Base-by-base conservation (phyloP, 306 rosid species). In the Pueraria montana region DNA sequence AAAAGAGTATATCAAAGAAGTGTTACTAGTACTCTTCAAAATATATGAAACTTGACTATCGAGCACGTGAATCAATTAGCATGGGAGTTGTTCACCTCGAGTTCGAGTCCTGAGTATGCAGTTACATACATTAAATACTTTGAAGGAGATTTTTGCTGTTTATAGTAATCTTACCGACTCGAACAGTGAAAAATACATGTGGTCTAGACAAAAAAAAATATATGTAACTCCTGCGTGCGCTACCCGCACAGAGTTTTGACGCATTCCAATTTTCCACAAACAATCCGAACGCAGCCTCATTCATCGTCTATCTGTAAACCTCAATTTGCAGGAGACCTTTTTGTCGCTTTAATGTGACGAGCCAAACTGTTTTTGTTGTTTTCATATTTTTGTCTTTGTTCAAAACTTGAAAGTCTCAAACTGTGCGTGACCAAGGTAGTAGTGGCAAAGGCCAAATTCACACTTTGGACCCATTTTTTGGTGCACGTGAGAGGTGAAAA, bases 301-400 rank as follows among this genome's bases (percentile, higher is more conserved):
- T 6, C 6, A 4, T 34, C 6, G 4, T 38, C 11, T 38, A 38
- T 38, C 74, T 3, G 13, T 18, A 59, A 62, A 58, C 7, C 49
- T 20, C 63, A 63, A 50, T 49, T 82, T 75, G 76, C 55, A 26
- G 4, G 71, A 38, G 70, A 36, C 49, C 26, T 58, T 66, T 59
- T 38, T 53, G 59, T 49, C 12, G 50, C 83, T 81, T 76, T 81
- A 85, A 69, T 26, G 85, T 68, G 85, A 82, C 13, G 23, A 32
- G 42, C 50, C 66, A 65, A 32, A 67, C 61, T 38, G 32, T 23
- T 43, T 56, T 61, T 42, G 52, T 53, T 6, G 18, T 56, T 56
- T n/a, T 53, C 5, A 53, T 7, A 18, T 11, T 62, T 81, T 20
- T 27, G 1, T 38, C 43, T 27, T 73, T 52, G 64, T 82, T 82